Conservation (phyloP, 352 stramenopile species). For the Phytopythium aichiense region DNA sequence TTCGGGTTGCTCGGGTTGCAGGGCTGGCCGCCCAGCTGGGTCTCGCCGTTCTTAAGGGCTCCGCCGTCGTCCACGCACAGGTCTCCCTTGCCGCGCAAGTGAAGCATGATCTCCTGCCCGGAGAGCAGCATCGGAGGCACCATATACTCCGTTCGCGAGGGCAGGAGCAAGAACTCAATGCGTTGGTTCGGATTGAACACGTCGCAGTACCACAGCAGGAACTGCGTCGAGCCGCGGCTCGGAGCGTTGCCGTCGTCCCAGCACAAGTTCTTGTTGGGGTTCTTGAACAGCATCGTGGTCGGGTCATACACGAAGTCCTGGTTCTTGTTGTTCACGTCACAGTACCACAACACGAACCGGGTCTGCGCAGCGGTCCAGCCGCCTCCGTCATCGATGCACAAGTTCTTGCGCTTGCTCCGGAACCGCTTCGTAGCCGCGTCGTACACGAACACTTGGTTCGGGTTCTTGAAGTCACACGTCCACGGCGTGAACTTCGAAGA, state of each 20-base stretch:
- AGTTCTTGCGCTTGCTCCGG: constrained; percentile 4
- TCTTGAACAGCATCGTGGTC: constrained; percentile 13
- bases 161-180: constrained; percentile 9
- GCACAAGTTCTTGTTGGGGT: constrained; percentile 19
- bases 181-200: constrained; percentile 16
- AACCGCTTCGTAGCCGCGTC: constrained; percentile 6
- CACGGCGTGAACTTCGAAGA: constrained; percentile 9
- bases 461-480: constrained; percentile 15
- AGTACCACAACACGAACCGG: constrained; percentile 19
- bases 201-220: constrained; percentile 16
- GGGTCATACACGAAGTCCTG: constrained; percentile 28
- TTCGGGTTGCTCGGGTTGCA: constrained; percentile 29
- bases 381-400: constrained; percentile 29
- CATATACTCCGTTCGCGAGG: constrained; percentile 3
- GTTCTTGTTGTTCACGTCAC: constrained; percentile 18
- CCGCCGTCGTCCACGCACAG: constrained; percentile 34
- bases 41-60: constrained; percentile 10
- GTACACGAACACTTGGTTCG: constrained; percentile 21
- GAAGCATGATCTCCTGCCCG: constrained; percentile 20
- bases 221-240: background rate
- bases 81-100: constrained; percentile 17
- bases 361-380: constrained; percentile 15
- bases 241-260: constrained; percentile 18
- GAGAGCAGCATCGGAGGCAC: constrained; percentile 9
- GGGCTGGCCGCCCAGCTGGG: constrained; percentile 13